Evolutionary conservation across 2,329 filamentous ascomycete species (phyloP).

Genomic region (Scolecobasidium constrictum): DNA sequence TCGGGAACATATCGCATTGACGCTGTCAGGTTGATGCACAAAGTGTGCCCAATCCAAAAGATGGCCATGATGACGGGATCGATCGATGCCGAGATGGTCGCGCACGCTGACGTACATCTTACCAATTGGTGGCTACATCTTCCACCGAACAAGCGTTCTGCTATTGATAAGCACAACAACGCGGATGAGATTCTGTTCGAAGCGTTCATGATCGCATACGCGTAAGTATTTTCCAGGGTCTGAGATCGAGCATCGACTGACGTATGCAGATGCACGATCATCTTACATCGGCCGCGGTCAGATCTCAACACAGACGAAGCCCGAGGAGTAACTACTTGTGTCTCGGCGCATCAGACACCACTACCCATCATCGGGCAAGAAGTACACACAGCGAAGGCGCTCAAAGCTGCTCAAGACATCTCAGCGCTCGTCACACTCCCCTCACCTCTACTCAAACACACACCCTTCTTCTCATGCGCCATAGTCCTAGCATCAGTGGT

Average conservation of each 20-base stretch:
- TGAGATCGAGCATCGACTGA: constrained; percentile 5
- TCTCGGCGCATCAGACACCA: constrained; percentile 41
- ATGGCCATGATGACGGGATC: constrained; percentile 26
- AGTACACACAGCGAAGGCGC: constrained; percentile 67
- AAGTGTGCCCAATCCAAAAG: constrained; percentile 45
- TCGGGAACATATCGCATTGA: constrained; percentile 81
- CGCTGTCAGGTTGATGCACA: constrained; percentile 65
- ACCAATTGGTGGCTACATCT: constrained; percentile 73
- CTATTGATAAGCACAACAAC: constrained; percentile 57
- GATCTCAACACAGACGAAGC: constrained; percentile 25
- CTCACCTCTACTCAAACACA: constrained; percentile 60
- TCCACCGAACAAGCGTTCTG: constrained; percentile 58
- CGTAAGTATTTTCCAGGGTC: no score
- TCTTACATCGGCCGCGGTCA: constrained; percentile 32
- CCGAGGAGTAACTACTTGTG: constrained; percentile 47
- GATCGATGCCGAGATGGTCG: constrained; percentile 35
- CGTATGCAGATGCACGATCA: constrained; percentile 24
- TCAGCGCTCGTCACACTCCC: constrained; percentile 65
- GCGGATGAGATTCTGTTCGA: constrained; percentile 90
- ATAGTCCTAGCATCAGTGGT: constrained; percentile 70
- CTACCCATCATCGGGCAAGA: constrained; percentile 43
- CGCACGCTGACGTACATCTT: constrained; percentile 49
- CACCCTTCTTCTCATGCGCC: constrained; percentile 74
- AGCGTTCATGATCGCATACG: constrained; percentile 65
- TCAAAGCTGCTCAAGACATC: constrained; percentile 68